Conservation (phyloP, 345 rosid genomes). For the Raphanus sativus region DNA sequence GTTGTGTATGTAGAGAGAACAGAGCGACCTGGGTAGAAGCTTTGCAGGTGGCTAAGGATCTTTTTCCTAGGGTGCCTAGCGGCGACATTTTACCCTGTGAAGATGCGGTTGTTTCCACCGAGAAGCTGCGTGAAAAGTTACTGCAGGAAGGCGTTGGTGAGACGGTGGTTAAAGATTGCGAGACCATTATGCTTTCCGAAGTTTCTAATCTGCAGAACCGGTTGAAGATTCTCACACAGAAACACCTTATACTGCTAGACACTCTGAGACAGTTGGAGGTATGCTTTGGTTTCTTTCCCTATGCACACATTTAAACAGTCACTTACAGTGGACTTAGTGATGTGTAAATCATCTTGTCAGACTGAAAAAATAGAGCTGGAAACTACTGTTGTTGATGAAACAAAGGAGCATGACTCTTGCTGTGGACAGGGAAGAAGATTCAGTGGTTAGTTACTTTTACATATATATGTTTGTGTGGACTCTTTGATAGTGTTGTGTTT, state of each 20-base stretch:
- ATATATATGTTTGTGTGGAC: constrained; percentile 13
- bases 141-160: constrained; percentile 80
- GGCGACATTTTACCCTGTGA: constrained; percentile 69
- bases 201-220: constrained; percentile 70
- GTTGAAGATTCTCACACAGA: constrained; percentile 60
- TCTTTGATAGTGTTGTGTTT: constrained; percentile 1
- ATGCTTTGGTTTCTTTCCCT: too few species aligned
- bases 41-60: constrained; percentile 77
- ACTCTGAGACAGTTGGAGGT: constrained; percentile 94
- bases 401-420: constrained; percentile 85
- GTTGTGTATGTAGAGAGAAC: constrained; percentile 71
- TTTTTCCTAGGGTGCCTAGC: constrained; percentile 67
- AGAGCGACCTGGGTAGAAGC: constrained; percentile 89
- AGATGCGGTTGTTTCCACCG: constrained; percentile 78
- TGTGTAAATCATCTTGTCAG: constrained; percentile 48
- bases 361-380: constrained; percentile 97
- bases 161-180: constrained; percentile 70
- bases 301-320: too few species aligned
- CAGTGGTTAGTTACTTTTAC: constrained; percentile 77
- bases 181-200: constrained; percentile 82
- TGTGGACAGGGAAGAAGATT: constrained; percentile 88
- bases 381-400: constrained; percentile 96
- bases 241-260: constrained; percentile 69
- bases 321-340: neutral
- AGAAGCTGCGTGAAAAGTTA: constrained; percentile 72